Evolutionary conservation across 148 eudicot species (phyloP).

Genomic region (Hydrangea macrophylla): DNA sequence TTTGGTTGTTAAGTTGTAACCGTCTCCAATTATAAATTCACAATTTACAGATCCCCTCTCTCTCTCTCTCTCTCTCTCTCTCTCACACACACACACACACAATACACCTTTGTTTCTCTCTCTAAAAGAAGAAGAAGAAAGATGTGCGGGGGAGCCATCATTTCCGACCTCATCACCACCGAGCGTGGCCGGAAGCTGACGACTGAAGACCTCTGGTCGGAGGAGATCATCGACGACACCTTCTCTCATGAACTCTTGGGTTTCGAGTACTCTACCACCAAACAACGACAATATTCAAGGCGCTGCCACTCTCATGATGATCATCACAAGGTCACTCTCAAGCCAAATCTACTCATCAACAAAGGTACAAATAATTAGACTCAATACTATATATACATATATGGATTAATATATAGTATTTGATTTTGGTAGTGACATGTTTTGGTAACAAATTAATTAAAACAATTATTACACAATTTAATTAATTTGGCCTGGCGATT

Average conservation of each 20-base stretch:
- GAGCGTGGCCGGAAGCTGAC: constrained; percentile 23
- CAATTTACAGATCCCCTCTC: not conserved
- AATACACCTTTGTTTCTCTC: not conserved
- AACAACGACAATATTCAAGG: too few relatives aligned
- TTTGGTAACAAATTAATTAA: not conserved
- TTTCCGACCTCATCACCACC: constrained; percentile 22
- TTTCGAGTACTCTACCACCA: constrained; percentile 11
- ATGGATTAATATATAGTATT: too few relatives aligned
- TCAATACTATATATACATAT: too few relatives aligned
- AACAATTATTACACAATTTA: too few relatives aligned
- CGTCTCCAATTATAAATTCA: too few relatives aligned
- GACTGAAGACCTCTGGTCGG: constrained; percentile 24
- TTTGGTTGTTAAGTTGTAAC: too few relatives aligned
- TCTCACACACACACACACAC: too few relatives aligned
- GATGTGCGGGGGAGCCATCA: constrained; percentile 42
- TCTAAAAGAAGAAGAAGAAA: not conserved
- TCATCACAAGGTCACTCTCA: not conserved
- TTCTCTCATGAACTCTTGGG: constrained; percentile 20
- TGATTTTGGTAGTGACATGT: not conserved
- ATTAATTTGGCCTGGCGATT: too few relatives aligned
- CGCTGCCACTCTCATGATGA: not conserved
- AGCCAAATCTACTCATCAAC: constrained; percentile 1
- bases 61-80: not conserved
- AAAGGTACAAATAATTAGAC: constrained; percentile 15
- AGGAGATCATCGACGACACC: constrained; percentile 15